Conservation (phyloP, 2,329 filamentous ascomycete genomes). For the Cladosporium sphaerospermum region DNA sequence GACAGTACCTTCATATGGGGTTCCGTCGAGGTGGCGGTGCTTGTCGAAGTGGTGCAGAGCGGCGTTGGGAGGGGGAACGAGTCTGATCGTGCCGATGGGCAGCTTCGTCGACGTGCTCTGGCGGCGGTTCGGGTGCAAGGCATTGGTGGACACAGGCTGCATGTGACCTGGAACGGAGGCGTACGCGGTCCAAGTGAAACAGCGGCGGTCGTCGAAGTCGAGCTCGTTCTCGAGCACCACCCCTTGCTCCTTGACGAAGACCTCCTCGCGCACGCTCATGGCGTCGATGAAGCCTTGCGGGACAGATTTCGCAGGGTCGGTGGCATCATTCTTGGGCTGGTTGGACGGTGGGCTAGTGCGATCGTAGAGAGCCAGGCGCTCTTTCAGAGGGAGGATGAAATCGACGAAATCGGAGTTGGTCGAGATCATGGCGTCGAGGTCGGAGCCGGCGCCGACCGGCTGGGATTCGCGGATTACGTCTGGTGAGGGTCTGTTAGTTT, state of each 20-base stretch:
- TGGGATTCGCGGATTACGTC: background rate
- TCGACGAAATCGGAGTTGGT: slow-evolving; percentile 28
- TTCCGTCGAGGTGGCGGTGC: slow-evolving; percentile 10
- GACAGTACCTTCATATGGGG: slow-evolving; percentile 18
- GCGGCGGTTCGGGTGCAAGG: slow-evolving; percentile 24
- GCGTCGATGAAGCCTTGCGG: slow-evolving; percentile 47
- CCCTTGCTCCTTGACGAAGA: slow-evolving; percentile 54
- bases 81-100: slow-evolving; percentile 68
- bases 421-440: slow-evolving; percentile 8
- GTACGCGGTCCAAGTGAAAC: slow-evolving; percentile 72
- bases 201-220: slow-evolving; percentile 71
- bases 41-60: slow-evolving; percentile 6
- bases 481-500: background rate
- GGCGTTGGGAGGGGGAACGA: slow-evolving; percentile 72
- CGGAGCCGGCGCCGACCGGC: background rate
- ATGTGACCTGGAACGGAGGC: slow-evolving; percentile 47
- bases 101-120: slow-evolving; percentile 34
- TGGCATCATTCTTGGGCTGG: slow-evolving; percentile 27
- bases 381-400: slow-evolving; percentile 23
- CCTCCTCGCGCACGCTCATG: slow-evolving; percentile 51
- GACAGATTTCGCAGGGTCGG: slow-evolving; percentile 25
- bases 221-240: slow-evolving; percentile 62
- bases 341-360: slow-evolving; percentile 20
- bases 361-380: slow-evolving; percentile 29
- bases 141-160: background rate